Conservation (phyloP, 1,139 yeast genomes). For the Yamadazyma friedrichii region DNA sequence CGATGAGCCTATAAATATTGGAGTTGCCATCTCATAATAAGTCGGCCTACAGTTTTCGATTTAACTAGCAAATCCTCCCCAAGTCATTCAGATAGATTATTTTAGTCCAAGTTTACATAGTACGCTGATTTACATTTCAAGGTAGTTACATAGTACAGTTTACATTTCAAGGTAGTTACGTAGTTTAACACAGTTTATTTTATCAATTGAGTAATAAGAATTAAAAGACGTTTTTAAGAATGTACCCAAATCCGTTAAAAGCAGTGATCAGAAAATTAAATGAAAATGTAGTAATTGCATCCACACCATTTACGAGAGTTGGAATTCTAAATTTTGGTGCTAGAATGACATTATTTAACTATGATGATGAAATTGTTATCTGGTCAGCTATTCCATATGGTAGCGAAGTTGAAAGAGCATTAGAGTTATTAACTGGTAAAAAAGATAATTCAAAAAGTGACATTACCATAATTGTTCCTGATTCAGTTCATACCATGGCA, state of each 20-base stretch:
- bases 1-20: too few relatives aligned
- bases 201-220: too few relatives aligned
- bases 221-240: too few relatives aligned
- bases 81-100: too few relatives aligned
- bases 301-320: constrained; percentile 44
- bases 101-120: too few relatives aligned
- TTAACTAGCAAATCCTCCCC: background rate
- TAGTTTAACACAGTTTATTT: too few relatives aligned
- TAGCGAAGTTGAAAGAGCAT: constrained; percentile 36
- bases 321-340: constrained; percentile 55
- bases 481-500: constrained; percentile 57
- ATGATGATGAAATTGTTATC: constrained; percentile 42
- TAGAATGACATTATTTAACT: constrained; percentile 52
- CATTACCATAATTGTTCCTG: constrained; percentile 44
- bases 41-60: background rate
- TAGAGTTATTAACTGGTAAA: constrained; percentile 35
- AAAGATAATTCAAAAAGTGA: constrained; percentile 35
- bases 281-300: constrained; percentile 47
- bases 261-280: constrained; percentile 45
- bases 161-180: too few relatives aligned
- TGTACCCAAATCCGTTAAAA: constrained; percentile 37
- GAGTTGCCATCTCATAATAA: too few relatives aligned
- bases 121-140: too few relatives aligned
- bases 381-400: constrained; percentile 67
- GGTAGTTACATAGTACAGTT: too few relatives aligned